phyloP scores from a whole-genome alignment of 1,139 yeast genomes.

The Yamadazyma conglobata region DNA sequence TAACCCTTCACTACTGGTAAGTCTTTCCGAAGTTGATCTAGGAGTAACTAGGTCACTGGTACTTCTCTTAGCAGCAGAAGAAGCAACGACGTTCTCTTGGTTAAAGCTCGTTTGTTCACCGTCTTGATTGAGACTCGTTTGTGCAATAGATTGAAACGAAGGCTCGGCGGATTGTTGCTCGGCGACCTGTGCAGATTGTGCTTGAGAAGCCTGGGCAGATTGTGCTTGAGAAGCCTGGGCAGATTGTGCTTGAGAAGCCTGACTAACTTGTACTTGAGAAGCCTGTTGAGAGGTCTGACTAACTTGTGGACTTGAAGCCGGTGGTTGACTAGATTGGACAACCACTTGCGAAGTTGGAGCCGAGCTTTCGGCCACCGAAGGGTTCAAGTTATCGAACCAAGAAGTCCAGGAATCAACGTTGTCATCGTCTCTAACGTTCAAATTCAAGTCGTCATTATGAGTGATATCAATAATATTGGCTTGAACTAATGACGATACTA shows the following conservation, averaged over 20 bases:
- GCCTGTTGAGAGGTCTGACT: too few relatives aligned
- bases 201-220: background rate
- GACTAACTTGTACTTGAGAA: background rate
- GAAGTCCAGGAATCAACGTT: slow-evolving; percentile 8
- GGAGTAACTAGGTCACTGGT: too few relatives aligned
- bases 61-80: too few relatives aligned
- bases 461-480: slow-evolving; percentile 11
- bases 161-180: too few relatives aligned
- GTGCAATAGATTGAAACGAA: too few relatives aligned
- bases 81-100: too few relatives aligned
- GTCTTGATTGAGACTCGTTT: too few relatives aligned
- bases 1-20: too few relatives aligned
- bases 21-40: too few relatives aligned
- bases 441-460: slow-evolving; percentile 7
- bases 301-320: too few relatives aligned
- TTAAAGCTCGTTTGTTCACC: too few relatives aligned
- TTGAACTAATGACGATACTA: slow-evolving; percentile 6
- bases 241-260: background rate
- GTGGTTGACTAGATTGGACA: background rate
- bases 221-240: background rate
- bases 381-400: slow-evolving; percentile 7
- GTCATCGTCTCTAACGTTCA: slow-evolving; percentile 4
- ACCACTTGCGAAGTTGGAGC: background rate
- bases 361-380: background rate
- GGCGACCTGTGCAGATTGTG: too few relatives aligned